Conservation (phyloP, 2,329 filamentous ascomycete genomes). For the Alternaria sp. region DNA sequence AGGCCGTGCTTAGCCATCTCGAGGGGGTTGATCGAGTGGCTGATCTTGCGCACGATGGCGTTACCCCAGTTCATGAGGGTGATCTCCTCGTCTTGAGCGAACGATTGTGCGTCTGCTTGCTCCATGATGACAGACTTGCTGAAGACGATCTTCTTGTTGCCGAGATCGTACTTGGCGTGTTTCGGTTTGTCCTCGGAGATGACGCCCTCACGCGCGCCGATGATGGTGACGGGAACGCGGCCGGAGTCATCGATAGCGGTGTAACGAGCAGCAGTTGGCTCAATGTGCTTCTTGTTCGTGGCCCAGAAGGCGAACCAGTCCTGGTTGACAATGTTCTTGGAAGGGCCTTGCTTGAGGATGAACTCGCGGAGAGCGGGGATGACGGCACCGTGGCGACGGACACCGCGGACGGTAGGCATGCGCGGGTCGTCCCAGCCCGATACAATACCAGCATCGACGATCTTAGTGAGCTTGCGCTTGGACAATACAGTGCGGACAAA, state of each 20-base stretch:
- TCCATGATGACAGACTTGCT: constrained; percentile 80
- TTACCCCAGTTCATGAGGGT: constrained; percentile 98
- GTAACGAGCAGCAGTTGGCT: constrained; percentile 58
- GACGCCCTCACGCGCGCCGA: constrained; percentile 63
- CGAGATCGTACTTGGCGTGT: constrained; percentile 89
- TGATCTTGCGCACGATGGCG: constrained; percentile 75
- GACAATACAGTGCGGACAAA: constrained; percentile 84
- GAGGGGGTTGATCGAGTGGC: constrained; percentile 60
- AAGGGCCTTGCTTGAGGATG: constrained; percentile 84
- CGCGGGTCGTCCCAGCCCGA: constrained; percentile 88
- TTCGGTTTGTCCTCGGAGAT: constrained; percentile 80
- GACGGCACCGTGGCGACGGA: constrained; percentile 79
- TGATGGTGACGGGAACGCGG: constrained; percentile 74
- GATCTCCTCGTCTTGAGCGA: constrained; percentile 87
- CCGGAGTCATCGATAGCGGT: constrained; percentile 71
- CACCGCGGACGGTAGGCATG: constrained; percentile 84
- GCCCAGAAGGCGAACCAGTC: constrained; percentile 75
- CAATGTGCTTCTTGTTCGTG: constrained; percentile 63
- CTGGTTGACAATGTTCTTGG: constrained; percentile 83
- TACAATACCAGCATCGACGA: constrained; percentile 78
- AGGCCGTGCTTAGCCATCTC: constrained; percentile 52
- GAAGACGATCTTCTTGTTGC: constrained; percentile 84
- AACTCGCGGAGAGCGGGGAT: constrained; percentile 82
- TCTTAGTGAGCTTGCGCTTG: constrained; percentile 85
- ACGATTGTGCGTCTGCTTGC: constrained; percentile 83